Conservation (phyloP, 139 green algal genomes). For the Gonium pectorale region DNA sequence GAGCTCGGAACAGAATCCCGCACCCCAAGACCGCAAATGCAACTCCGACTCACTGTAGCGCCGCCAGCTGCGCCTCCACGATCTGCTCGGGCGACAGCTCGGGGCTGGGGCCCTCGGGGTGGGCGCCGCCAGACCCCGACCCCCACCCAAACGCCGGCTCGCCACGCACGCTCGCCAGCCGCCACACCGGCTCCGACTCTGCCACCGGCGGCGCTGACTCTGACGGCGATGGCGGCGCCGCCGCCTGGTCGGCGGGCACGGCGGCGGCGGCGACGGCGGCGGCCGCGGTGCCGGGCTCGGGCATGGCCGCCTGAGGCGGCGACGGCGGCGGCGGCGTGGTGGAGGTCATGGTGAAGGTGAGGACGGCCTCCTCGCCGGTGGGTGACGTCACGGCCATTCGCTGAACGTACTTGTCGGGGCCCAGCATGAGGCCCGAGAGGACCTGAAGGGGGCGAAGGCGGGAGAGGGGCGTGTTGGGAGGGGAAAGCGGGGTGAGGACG, state of each 20-base stretch:
- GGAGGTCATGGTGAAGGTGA: conserved; percentile 54
- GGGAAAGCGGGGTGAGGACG: too few relatives aligned
- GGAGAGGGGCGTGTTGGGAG: too few relatives aligned
- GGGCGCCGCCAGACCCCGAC: too few relatives aligned
- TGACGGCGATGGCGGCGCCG: neutral
- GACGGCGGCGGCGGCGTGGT: neutral
- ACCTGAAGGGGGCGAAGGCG: neutral
- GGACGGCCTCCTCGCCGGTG: conserved; percentile 48
- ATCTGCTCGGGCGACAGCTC: conserved; percentile 56
- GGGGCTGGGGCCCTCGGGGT: conserved; percentile 41
- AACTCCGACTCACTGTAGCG: conserved; percentile 49
- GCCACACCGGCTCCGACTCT: conserved; percentile 26
- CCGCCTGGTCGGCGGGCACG: neutral
- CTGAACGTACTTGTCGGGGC: conserved; percentile 43
- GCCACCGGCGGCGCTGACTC: neutral
- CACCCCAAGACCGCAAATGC: too few relatives aligned
- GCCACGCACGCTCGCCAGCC: conserved; percentile 10
- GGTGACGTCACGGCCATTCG: conserved; percentile 28
- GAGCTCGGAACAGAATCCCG: too few relatives aligned
- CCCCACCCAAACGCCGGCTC: conserved; percentile 2
- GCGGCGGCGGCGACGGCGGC: neutral
- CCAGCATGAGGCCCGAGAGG: conserved; percentile 48
- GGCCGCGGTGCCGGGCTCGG: neutral
- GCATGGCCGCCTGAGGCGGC: neutral
- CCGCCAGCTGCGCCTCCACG: conserved; percentile 56